These are phyloP conservation scores for Microstroma glucosiphilum DNA, from an alignment of 1,284 basidiomycete genomes.

Conservation along the genomic window DNA sequence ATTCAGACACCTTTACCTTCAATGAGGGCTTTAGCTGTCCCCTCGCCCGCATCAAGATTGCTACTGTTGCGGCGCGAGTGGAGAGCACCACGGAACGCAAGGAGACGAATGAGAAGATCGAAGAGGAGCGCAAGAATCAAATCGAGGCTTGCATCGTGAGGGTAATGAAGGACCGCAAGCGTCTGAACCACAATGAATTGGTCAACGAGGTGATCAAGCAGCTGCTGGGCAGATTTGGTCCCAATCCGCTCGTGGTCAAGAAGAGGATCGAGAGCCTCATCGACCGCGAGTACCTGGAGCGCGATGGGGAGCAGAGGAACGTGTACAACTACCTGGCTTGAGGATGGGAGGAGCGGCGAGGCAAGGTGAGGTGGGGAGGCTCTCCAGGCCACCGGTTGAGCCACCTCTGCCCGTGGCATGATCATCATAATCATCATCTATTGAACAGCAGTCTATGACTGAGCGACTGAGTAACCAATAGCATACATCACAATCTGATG, in stretches of 20 bases:
- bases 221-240: conserved; percentile 74
- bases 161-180: conserved; percentile 94
- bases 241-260: conserved; percentile 80
- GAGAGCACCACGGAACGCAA: conserved; percentile 80
- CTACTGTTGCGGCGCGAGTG: conserved; percentile 75
- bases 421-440: too few relatives aligned
- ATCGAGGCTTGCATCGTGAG: conserved; percentile 86
- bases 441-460: too few relatives aligned
- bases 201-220: conserved; percentile 86
- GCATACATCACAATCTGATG: too few relatives aligned
- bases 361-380: too few relatives aligned
- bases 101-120: conserved; percentile 83
- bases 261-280: conserved; percentile 89
- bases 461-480: too few relatives aligned
- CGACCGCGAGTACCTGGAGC: conserved; percentile 57
- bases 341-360: too few relatives aligned
- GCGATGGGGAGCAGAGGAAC: conserved; percentile 21
- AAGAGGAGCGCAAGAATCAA: conserved; percentile 84
- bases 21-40: conserved; percentile 73
- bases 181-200: conserved; percentile 79
- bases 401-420: too few relatives aligned
- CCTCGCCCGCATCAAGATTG: conserved; percentile 87
- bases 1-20: conserved; percentile 78
- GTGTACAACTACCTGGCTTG: conserved; percentile 45
- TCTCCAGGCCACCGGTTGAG: too few relatives aligned